phyloP scores from a whole-genome alignment of 2,329 filamentous ascomycete genomes.

The Colletotrichum spinosum region DNA sequence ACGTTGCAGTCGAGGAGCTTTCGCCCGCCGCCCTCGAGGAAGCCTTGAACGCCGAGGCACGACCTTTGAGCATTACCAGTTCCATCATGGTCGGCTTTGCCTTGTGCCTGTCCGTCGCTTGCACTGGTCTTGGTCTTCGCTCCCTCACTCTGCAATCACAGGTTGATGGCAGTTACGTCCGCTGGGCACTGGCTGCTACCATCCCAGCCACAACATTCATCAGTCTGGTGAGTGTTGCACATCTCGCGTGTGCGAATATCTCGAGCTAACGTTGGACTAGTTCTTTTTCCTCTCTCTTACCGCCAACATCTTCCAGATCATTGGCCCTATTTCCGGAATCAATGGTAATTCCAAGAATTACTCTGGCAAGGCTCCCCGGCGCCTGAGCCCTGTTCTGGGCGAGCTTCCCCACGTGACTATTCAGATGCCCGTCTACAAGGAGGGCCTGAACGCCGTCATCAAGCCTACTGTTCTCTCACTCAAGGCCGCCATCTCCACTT shows the following conservation, averaged over 20 bases:
- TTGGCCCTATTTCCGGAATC: slow-evolving; percentile 60
- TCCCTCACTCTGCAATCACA: slow-evolving; percentile 64
- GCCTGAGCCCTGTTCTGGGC: slow-evolving; percentile 47
- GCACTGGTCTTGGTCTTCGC: slow-evolving; percentile 68
- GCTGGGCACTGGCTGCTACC: slow-evolving; percentile 64
- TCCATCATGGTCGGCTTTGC: slow-evolving; percentile 65
- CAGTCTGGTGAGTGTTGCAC: slow-evolving; percentile 53
- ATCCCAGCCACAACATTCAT: slow-evolving; percentile 70
- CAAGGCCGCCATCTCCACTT: slow-evolving; percentile 61
- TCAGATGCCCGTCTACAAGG: slow-evolving; percentile 59
- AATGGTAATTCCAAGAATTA: slow-evolving; percentile 58
- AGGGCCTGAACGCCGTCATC: slow-evolving; percentile 55
- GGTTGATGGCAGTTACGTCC: slow-evolving; percentile 64
- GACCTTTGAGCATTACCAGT: slow-evolving; percentile 66
- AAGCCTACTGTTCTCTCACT: slow-evolving; percentile 61
- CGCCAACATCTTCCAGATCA: slow-evolving; percentile 54
- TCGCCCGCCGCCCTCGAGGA: slow-evolving; percentile 57
- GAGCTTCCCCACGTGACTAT: slow-evolving; percentile 56
- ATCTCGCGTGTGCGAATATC: too few species aligned
- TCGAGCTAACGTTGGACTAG: slow-evolving; percentile 38
- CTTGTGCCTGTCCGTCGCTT: slow-evolving; percentile 61
- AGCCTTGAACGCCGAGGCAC: slow-evolving; percentile 50
- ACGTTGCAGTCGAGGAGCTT: slow-evolving; percentile 54
- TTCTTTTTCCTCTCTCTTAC: slow-evolving; percentile 59
- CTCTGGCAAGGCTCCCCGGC: slow-evolving; percentile 50